Conservation (phyloP, 495 filamentous ascomycete species). For the Aspergillus affinis region DNA sequence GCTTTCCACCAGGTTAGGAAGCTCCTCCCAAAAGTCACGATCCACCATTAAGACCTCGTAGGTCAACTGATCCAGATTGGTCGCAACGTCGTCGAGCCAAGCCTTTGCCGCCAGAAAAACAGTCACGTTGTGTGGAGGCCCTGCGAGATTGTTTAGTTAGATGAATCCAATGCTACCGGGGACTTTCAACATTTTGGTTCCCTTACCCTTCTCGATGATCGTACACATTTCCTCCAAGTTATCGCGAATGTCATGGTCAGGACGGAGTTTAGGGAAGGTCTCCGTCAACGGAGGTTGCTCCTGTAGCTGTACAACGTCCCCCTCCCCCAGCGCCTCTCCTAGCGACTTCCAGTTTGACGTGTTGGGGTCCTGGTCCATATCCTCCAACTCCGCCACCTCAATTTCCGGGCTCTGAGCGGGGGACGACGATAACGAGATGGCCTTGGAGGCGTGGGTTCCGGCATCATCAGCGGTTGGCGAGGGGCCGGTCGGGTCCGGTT, state of each 20-base stretch:
- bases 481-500: conserved; percentile 13
- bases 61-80: conserved; percentile 31
- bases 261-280: conserved; percentile 35
- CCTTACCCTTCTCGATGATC: conserved; percentile 48
- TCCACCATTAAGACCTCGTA: conserved; percentile 35
- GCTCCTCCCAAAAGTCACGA: conserved; percentile 52
- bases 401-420: conserved; percentile 53
- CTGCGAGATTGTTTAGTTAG: conserved; percentile 20
- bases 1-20: conserved; percentile 44
- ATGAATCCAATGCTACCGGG: neutral
- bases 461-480: conserved; percentile 17
- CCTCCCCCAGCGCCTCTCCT: conserved; percentile 35
- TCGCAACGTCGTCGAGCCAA: conserved; percentile 37
- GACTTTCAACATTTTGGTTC: neutral
- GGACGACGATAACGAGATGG: conserved; percentile 51
- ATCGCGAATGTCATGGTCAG: conserved; percentile 30
- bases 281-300: conserved; percentile 32
- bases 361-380: conserved; percentile 50
- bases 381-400: conserved; percentile 55
- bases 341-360: conserved; percentile 46
- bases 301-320: conserved; percentile 38
- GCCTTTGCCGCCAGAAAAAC: conserved; percentile 29
- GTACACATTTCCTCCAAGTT: conserved; percentile 36
- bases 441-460: conserved; percentile 27
- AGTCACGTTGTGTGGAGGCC: conserved; percentile 26